Conservation (phyloP, 2,329 filamentous ascomycete species). For the Tolypocladium ovalisporum region DNA sequence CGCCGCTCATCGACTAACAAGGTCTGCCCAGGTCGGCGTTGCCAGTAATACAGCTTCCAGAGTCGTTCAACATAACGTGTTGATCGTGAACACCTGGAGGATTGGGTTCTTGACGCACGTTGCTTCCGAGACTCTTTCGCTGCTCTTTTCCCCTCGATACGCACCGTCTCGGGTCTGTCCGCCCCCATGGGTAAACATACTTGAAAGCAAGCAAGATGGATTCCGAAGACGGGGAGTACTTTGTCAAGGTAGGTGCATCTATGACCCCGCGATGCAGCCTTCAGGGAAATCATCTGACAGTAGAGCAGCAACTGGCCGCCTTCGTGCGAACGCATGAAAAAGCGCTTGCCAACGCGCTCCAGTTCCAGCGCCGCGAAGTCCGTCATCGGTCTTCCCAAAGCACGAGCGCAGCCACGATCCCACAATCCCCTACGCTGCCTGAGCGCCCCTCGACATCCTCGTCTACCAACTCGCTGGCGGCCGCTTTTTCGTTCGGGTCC, state of each 20-base stretch:
- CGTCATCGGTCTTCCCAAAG: conserved; percentile 61
- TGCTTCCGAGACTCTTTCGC: not conserved
- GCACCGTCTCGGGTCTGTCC: not conserved
- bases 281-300: not conserved
- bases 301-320: conserved; percentile 74
- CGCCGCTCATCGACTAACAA: not conserved
- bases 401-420: conserved; percentile 45
- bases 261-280: not conserved
- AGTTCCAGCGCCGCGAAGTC: conserved; percentile 61
- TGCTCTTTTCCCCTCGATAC: not conserved
- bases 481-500: conserved; percentile 77
- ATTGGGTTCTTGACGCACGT: not conserved
- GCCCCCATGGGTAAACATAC: conserved; percentile 19
- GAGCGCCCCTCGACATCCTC: conserved; percentile 54
- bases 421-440: conserved; percentile 45
- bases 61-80: not conserved
- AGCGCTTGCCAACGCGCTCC: conserved; percentile 88
- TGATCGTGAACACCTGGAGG: not conserved
- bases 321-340: conserved; percentile 98
- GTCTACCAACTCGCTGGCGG: conserved; percentile 65
- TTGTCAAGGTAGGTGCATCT: conserved; percentile 59
- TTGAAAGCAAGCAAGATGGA: conserved; percentile 49
- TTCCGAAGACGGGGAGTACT: conserved; percentile 81
- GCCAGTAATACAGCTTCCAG: not conserved
- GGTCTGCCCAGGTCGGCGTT: not conserved